phyloP scores from a whole-genome alignment of 192 early-diverging fungal genomes.

The Backusella liffmaniae region DNA sequence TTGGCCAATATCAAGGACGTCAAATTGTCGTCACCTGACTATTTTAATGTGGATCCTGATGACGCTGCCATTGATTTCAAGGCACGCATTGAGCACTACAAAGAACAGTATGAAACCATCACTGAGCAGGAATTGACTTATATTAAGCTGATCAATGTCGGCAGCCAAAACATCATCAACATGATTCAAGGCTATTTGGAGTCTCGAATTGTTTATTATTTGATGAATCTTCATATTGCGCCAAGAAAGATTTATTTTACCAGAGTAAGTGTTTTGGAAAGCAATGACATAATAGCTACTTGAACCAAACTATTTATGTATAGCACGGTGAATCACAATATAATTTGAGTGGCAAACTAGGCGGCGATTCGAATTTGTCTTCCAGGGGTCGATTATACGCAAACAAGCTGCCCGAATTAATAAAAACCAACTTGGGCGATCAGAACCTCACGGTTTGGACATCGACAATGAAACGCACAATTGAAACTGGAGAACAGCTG shows the following conservation, averaged over 20 bases:
- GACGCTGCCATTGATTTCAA: constrained; percentile 90
- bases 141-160: constrained; percentile 95
- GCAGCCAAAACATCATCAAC: constrained; percentile 88
- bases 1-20: constrained; percentile 93
- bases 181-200: constrained; percentile 94
- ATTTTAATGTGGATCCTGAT: constrained; percentile 83
- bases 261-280: constrained; percentile 42
- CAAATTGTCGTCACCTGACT: constrained; percentile 95
- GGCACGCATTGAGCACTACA: constrained; percentile 91
- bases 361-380: constrained; percentile 91
- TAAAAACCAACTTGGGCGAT: constrained; percentile 73
- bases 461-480: constrained; percentile 90
- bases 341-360: constrained; percentile 91
- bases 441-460: constrained; percentile 92
- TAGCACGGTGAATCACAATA: constrained; percentile 92
- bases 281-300: constrained; percentile 5
- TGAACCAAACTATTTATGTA: not conserved
- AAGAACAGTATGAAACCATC: constrained; percentile 87
- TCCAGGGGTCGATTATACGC: constrained; percentile 89
- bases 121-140: constrained; percentile 74
- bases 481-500: constrained; percentile 80
- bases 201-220: constrained; percentile 95
- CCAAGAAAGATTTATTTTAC: constrained; percentile 93
- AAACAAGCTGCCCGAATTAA: constrained; percentile 75
- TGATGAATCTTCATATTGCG: constrained; percentile 99